phyloP scores from a whole-genome alignment of 257 asterid genomes.

The Vinca minor region DNA sequence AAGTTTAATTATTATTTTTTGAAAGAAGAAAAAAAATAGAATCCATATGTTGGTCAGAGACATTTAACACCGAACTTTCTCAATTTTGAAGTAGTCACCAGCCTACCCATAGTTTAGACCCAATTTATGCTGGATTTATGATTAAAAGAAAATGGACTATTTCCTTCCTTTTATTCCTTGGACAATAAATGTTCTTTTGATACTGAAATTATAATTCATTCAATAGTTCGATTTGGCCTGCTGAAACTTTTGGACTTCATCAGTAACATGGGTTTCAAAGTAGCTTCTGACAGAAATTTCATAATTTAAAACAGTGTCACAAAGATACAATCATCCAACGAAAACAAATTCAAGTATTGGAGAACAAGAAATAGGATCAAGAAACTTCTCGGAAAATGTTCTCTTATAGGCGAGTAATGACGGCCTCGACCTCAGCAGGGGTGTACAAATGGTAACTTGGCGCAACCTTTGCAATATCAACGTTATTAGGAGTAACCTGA shows the following conservation, averaged over 20 bases:
- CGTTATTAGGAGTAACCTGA: slow-evolving; percentile 88
- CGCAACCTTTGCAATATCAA: slow-evolving; percentile 81
- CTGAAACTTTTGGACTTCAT: too few species aligned
- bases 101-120: too few species aligned
- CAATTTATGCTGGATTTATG: background rate
- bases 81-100: too few species aligned
- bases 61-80: too few species aligned
- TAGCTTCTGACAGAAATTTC: slow-evolving; percentile 3
- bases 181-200: too few species aligned
- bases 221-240: background rate
- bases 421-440: slow-evolving; percentile 79
- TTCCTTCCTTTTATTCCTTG: too few species aligned
- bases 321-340: slow-evolving; percentile 1
- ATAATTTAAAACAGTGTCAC: background rate
- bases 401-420: slow-evolving; percentile 58
- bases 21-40: too few species aligned
- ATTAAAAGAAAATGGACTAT: background rate
- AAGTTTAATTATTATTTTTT: too few species aligned
- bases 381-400: slow-evolving; percentile 13
- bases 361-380: too few species aligned
- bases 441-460: slow-evolving; percentile 78
- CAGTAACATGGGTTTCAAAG: too few species aligned
- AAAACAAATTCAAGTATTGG: slow-evolving; percentile 5
- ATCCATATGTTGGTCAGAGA: too few species aligned
- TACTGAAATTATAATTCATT: background rate